These are phyloP conservation scores for Pythium rishiriense DNA, from an alignment of 352 stramenopile genomes.

Conservation along the genomic window DNA sequence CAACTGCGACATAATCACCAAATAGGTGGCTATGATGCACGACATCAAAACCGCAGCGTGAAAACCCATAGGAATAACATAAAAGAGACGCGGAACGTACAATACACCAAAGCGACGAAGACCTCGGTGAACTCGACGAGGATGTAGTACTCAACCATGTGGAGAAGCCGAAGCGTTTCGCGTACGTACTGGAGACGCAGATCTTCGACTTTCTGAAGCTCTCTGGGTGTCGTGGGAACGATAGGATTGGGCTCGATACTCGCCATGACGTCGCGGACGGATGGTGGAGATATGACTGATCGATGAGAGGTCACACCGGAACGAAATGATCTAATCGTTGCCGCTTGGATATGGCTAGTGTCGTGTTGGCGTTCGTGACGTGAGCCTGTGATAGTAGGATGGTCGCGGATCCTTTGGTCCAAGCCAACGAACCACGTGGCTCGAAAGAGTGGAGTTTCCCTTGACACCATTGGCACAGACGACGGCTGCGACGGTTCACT, in stretches of 20 bases:
- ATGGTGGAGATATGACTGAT: too few relatives aligned
- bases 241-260: too few relatives aligned
- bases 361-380: neutral
- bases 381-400: neutral
- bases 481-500: too few relatives aligned
- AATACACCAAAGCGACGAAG: constrained; percentile 20
- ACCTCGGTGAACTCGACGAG: constrained; percentile 23
- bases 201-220: too few relatives aligned
- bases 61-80: neutral
- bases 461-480: too few relatives aligned
- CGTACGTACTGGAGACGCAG: neutral
- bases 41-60: neutral
- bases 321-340: too few relatives aligned
- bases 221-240: too few relatives aligned
- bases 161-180: constrained; percentile 8
- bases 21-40: constrained; percentile 9
- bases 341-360: too few relatives aligned
- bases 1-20: constrained; percentile 12
- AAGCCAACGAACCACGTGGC: neutral
- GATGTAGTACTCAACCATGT: constrained; percentile 18
- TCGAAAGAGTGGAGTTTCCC: neutral
- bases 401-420: neutral
- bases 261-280: too few relatives aligned
- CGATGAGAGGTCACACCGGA: too few relatives aligned
- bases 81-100: neutral